Conservation (phyloP, 192 early-diverging fungal species). For the Ambispora gerdemannii region DNA sequence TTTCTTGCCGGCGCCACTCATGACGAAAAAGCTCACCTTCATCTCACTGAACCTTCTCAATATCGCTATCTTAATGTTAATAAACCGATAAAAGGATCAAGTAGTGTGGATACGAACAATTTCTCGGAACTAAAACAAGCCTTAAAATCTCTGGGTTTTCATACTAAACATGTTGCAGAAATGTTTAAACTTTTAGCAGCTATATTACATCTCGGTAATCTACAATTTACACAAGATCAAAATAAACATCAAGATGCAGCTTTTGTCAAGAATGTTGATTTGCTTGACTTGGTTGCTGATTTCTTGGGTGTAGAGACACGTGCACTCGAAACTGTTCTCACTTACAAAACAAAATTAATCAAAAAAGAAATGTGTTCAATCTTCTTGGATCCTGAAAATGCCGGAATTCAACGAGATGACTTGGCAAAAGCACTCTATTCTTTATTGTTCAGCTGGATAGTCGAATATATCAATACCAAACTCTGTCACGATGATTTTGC, state of each 20-base stretch:
- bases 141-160: conserved; percentile 83
- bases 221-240: conserved; percentile 69
- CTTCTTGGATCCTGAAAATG: conserved; percentile 71
- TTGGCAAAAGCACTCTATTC: conserved; percentile 75
- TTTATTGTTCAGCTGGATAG: conserved; percentile 79
- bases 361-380: conserved; percentile 79
- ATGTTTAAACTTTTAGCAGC: conserved; percentile 83
- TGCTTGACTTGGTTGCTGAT: conserved; percentile 72
- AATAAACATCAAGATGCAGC: conserved; percentile 69
- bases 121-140: conserved; percentile 71
- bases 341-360: conserved; percentile 78
- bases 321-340: conserved; percentile 72
- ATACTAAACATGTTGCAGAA: conserved; percentile 74
- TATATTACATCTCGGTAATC: conserved; percentile 84
- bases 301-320: conserved; percentile 75
- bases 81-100: conserved; percentile 54
- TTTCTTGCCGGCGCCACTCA: conserved; percentile 78
- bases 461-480: conserved; percentile 80
- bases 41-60: conserved; percentile 62
- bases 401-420: conserved; percentile 68
- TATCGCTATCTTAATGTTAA: conserved; percentile 57
- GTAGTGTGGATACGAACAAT: conserved; percentile 57
- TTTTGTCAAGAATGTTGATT: conserved; percentile 71
- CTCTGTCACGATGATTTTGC: conserved; percentile 65
- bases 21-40: conserved; percentile 74